Evolutionary conservation across 768 basidiomycete genomes (phyloP).

Genomic region (Coprinellus micaceus): DNA sequence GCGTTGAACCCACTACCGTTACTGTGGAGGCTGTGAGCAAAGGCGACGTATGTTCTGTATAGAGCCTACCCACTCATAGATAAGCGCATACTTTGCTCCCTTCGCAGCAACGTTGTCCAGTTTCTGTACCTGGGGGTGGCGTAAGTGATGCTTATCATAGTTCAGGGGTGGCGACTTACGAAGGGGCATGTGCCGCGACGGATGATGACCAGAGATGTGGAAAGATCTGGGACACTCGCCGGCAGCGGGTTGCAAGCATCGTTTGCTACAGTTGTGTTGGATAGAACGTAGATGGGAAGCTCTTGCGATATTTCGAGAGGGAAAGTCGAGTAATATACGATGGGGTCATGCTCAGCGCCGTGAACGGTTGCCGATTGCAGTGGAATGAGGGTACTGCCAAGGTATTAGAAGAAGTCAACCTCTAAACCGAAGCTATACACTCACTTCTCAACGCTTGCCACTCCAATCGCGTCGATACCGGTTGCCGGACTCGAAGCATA

Average conservation of each 20-base stretch:
- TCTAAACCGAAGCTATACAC: conserved; percentile 3
- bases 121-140: conserved; percentile 29
- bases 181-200: conserved; percentile 57
- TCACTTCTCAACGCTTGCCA: conserved; percentile 53
- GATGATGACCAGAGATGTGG: conserved; percentile 49
- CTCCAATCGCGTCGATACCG: conserved; percentile 54
- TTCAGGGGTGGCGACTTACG: conserved; percentile 18
- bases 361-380: conserved; percentile 47
- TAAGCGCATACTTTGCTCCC: conserved; percentile 43
- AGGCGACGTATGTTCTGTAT: neutral
- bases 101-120: conserved; percentile 49
- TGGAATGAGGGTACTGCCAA: conserved; percentile 40
- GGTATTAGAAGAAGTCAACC: neutral
- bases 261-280: conserved; percentile 43
- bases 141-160: too few relatives aligned
- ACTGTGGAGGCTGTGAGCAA: conserved; percentile 23
- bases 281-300: conserved; percentile 53
- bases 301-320: conserved; percentile 43
- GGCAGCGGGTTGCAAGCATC: conserved; percentile 60
- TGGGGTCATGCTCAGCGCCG: conserved; percentile 32
- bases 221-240: conserved; percentile 48
- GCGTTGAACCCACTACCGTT: conserved; percentile 44
- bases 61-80: conserved; percentile 47
- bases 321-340: conserved; percentile 47
- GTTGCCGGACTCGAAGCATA: conserved; percentile 52